Evolutionary conservation across 1,284 basidiomycete genomes (phyloP), one percentile per base, ranked within the genome.

Genomic region (Xerocomus amazonicus): DNA sequence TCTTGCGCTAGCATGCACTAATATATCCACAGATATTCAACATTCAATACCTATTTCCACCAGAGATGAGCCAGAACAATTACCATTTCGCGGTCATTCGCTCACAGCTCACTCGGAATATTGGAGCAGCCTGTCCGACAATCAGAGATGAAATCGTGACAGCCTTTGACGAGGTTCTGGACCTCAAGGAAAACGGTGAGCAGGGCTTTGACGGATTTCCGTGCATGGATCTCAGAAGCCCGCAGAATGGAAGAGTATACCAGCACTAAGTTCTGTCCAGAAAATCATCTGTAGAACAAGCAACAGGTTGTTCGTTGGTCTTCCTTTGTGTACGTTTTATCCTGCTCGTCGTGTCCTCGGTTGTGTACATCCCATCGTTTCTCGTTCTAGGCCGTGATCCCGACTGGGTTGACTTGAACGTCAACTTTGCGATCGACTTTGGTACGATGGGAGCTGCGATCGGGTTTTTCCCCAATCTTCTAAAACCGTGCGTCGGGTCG

Each of bases 231-330:
- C 17, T 14, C 23, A 6, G n/a, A 6, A 9, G 23, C 36, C 0
- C 41, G 3, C 41, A 72, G 69, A 65, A 17, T 40, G 39, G 39
- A 40, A 40, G 26, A 47, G 48, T 10, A 32, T 65, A 8, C 56
- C 56, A 1, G 57, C 50, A 8, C 26, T 62, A 4, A 26, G 48
- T 9, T 47, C 49, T 23, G 31, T 63, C 12, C 56, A 40, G 39
- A 39, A 64, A 16, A 56, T 72, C 12, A 56, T 71, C 7, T 58
- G 60, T 27, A 57, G 67, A 26, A 57, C 64, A 16, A 68, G 57
- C 39, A 72, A 70, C 48, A 61, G 73, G 13, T 49, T 69, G 13
- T 71, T 73, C 45, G 67, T 72, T 35, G 71, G 72, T 6, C 53
- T 66, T 16, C 71, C 70, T 10, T 47, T 71, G 14, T 73, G 72